phyloP scores from a whole-genome alignment of 2,329 filamentous ascomycete genomes.

The Epichloe uncinata region DNA sequence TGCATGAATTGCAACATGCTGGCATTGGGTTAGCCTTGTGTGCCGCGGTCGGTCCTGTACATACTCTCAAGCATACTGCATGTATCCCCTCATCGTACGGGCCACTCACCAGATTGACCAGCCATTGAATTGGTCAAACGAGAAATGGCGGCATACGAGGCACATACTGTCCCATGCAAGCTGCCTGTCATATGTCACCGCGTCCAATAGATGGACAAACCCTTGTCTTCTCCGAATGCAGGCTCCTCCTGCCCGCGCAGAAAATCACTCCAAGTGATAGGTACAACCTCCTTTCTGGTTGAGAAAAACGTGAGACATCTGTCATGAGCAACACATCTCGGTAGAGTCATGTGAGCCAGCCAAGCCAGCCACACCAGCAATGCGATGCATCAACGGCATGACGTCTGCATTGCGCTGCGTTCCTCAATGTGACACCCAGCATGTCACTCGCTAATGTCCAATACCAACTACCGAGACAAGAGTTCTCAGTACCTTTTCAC shows the following conservation, averaged over 20 bases:
- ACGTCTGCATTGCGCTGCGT: neutral
- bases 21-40: neutral
- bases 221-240: neutral
- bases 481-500: too few relatives aligned
- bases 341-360: slow-evolving; percentile 2
- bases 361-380: neutral
- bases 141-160: neutral
- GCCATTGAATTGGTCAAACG: neutral
- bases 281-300: neutral
- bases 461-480: neutral
- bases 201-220: neutral
- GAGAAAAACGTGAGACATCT: neutral
- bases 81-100: neutral
- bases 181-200: neutral
- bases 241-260: neutral
- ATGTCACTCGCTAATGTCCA: neutral
- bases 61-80: neutral
- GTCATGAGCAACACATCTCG: neutral
- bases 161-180: neutral
- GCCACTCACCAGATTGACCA: slow-evolving; percentile 1
- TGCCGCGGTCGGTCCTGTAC: slow-evolving; percentile 5
- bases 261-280: neutral
- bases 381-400: too few relatives aligned
- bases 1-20: neutral
- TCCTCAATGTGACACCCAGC: neutral